phyloP scores from a whole-genome alignment of 2,329 filamentous ascomycete genomes.

The Aspergillus ustus region DNA sequence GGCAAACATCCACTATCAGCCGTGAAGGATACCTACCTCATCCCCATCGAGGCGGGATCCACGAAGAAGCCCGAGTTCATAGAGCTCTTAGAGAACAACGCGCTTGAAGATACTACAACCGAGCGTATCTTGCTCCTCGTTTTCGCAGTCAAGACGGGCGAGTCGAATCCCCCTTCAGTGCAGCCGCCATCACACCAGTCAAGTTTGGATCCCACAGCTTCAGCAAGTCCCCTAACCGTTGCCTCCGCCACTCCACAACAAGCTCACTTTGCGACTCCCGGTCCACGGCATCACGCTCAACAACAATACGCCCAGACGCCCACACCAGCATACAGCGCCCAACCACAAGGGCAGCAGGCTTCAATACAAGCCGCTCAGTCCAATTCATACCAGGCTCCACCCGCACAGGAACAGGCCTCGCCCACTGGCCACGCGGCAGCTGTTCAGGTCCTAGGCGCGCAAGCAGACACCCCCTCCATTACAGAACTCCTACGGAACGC shows the following conservation, averaged over 20 bases:
- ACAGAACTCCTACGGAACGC: conserved; percentile 72
- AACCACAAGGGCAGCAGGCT: conserved; percentile 10
- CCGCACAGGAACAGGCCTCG: conserved; percentile 24
- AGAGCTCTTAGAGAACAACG: conserved; percentile 83
- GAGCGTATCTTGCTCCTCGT: conserved; percentile 82
- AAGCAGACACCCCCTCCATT: conserved; percentile 68
- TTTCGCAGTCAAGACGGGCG: conserved; percentile 75
- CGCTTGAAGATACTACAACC: conserved; percentile 70
- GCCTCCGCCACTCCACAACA: conserved; percentile 35
- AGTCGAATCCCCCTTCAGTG: conserved; percentile 46
- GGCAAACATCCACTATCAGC: conserved; percentile 74
- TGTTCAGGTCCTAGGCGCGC: conserved; percentile 65
- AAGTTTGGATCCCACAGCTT: conserved; percentile 39
- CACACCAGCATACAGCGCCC: conserved; percentile 26
- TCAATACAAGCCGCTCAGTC: conserved; percentile 29
- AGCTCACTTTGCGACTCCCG: conserved; percentile 31
- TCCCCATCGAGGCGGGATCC: conserved; percentile 77
- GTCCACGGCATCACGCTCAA: conserved; percentile 24
- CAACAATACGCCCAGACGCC: conserved; percentile 28
- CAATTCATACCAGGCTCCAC: conserved; percentile 27
- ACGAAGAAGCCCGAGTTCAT: conserved; percentile 79
- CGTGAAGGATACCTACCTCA: conserved; percentile 88
- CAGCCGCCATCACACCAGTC: conserved; percentile 46
- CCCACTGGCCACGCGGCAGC: conserved; percentile 61
- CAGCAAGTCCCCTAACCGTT: conserved; percentile 40